Conservation (phyloP, 176 grass and related monocot species). For the Juncus inflexus region DNA sequence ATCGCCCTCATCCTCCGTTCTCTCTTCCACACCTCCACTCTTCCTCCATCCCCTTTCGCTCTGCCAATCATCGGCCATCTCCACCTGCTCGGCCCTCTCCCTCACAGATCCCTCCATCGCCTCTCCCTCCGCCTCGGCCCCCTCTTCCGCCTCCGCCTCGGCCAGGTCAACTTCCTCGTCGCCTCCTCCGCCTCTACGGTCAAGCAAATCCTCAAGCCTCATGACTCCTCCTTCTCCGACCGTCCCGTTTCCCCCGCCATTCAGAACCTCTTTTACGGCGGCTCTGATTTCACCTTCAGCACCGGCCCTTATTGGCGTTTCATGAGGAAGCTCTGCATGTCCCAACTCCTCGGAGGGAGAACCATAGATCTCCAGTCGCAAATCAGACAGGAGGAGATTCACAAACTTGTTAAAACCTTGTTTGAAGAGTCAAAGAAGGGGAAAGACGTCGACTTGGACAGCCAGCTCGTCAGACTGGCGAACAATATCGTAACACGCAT, state of each 20-base stretch:
- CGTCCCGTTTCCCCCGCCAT: conserved; percentile 36
- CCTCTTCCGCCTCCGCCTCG: conserved; percentile 53
- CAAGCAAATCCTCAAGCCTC: conserved; percentile 47
- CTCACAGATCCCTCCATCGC: conserved; percentile 58
- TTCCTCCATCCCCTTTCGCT: conserved; percentile 46
- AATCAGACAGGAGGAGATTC: conserved; percentile 53
- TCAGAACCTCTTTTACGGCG: conserved; percentile 48
- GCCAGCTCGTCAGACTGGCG: conserved; percentile 45
- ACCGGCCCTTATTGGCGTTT: conserved; percentile 68
- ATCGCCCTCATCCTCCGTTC: conserved; percentile 21
- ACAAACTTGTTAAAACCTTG: conserved; percentile 25
- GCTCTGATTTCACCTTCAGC: conserved; percentile 62
- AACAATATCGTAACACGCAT: conserved; percentile 52
- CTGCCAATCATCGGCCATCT: conserved; percentile 85
- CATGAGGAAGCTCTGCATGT: conserved; percentile 69
- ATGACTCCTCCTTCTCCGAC: conserved; percentile 55
- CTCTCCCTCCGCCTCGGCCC: conserved; percentile 45
- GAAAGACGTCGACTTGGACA: conserved; percentile 30
- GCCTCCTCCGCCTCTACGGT: conserved; percentile 51
- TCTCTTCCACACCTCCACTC: conserved; percentile 11
- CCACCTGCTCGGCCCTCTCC: conserved; percentile 58
- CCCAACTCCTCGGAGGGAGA: conserved; percentile 49
- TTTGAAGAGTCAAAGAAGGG: conserved; percentile 7
- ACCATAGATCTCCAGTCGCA: conserved; percentile 53
- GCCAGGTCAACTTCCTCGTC: conserved; percentile 48